Conservation (phyloP, 257 asterid species). For the Lantana camara region DNA sequence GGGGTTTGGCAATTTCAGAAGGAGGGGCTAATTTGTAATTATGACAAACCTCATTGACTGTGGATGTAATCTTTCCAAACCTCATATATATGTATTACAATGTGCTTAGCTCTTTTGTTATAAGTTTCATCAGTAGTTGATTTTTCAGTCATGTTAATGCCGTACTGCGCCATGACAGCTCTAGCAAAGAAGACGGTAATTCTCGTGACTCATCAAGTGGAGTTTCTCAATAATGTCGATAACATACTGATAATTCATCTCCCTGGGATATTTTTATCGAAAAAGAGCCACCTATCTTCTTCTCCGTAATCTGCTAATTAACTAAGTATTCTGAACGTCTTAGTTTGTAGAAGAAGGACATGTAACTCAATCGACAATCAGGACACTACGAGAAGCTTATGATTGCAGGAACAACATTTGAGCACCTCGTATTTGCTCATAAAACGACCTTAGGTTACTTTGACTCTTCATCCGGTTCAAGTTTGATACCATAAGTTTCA, state of each 20-base stretch:
- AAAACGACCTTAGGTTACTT: constrained; percentile 40
- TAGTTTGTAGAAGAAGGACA: constrained; percentile 57
- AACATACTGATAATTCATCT: constrained; percentile 55
- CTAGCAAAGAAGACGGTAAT: constrained; percentile 64
- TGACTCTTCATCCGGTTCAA: constrained; percentile 38
- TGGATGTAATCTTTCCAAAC: too few species aligned
- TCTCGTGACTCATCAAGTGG: constrained; percentile 89
- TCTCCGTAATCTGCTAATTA: not conserved
- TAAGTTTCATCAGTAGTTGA: not conserved
- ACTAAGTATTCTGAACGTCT: constrained; percentile 8
- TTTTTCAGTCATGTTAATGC: constrained; percentile 45
- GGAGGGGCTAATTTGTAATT: too few species aligned
- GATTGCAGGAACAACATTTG: constrained; percentile 77
- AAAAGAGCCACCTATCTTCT: not conserved
- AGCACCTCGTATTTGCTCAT: constrained; percentile 69
- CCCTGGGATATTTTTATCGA: not conserved
- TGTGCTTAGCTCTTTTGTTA: too few species aligned
- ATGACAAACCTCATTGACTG: too few species aligned
- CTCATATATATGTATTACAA: too few species aligned
- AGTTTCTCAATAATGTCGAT: constrained; percentile 63
- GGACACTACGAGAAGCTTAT: not conserved
- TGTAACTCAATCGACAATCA: too few species aligned
- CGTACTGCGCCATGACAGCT: constrained; percentile 76
- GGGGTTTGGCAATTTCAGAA: too few species aligned
- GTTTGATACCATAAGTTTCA: too few species aligned